Conservation (phyloP, 2,329 filamentous ascomycete species). For the Rutstroemia sydowiana region DNA sequence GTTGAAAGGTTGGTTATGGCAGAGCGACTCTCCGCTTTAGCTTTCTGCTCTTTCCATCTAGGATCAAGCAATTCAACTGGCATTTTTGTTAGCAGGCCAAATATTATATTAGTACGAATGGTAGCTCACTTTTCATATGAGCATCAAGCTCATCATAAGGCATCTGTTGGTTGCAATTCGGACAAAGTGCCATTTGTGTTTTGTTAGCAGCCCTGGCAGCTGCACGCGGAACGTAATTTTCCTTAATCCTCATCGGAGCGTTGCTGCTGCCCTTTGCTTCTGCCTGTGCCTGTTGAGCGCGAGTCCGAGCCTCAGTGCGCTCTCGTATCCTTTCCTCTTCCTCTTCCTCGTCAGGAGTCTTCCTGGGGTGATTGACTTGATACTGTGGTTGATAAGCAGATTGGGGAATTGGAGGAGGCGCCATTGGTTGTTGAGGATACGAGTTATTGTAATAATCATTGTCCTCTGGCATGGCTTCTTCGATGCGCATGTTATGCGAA, state of each 20-base stretch:
- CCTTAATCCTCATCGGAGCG: constrained; percentile 79
- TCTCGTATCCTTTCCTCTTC: constrained; percentile 58
- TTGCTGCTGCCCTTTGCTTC: constrained; percentile 63
- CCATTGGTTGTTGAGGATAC: constrained; percentile 36
- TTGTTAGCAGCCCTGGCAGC: constrained; percentile 64
- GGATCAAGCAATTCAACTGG: constrained; percentile 82
- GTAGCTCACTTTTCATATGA: constrained; percentile 72
- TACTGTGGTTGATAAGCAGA: constrained; percentile 30
- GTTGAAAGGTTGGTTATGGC: constrained; percentile 82
- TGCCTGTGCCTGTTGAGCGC: constrained; percentile 70
- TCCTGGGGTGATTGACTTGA: constrained; percentile 24
- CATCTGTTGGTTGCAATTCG: constrained; percentile 88
- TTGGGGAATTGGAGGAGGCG: constrained; percentile 32
- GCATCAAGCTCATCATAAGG: constrained; percentile 81
- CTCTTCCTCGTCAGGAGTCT: constrained; percentile 47
- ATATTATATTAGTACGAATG: neutral
- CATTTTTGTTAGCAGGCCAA: constrained; percentile 13
- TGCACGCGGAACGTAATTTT: constrained; percentile 84
- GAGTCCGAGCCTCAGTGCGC: constrained; percentile 49
- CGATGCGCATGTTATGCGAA: constrained; percentile 70
- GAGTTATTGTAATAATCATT: constrained; percentile 52
- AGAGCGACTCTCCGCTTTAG: constrained; percentile 77
- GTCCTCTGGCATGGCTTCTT: constrained; percentile 88
- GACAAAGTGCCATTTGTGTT: constrained; percentile 66
- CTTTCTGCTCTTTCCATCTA: constrained; percentile 90